Evolutionary conservation across 1,284 basidiomycete genomes (phyloP).

Genomic region (Xerocomus minutiporus): DNA sequence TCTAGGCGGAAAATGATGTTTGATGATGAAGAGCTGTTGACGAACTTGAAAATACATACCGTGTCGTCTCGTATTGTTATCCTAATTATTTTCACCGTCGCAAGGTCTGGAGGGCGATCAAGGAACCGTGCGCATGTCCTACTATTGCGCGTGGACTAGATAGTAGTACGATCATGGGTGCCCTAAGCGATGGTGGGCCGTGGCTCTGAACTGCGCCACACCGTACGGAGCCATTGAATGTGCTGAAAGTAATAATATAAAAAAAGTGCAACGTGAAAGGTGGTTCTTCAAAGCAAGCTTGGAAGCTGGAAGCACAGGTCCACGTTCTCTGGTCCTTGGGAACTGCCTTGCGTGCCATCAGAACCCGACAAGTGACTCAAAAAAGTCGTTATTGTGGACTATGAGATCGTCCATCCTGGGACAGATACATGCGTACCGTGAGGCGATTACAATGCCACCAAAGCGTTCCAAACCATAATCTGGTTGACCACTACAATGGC

Average conservation of each 20-base stretch:
- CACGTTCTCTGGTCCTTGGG: too few species aligned
- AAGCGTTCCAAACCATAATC: neutral
- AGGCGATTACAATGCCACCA: neutral
- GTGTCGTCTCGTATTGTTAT: neutral
- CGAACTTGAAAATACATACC: neutral
- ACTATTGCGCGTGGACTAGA: neutral
- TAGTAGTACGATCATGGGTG: too few species aligned
- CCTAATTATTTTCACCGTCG: neutral
- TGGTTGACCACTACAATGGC: neutral
- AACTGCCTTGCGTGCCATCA: neutral
- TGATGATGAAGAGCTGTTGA: neutral
- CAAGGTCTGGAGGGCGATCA: too few species aligned
- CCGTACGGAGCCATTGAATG: too few species aligned
- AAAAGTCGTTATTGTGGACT: neutral
- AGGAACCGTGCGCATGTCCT: too few species aligned
- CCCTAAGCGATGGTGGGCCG: too few species aligned
- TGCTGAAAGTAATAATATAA: too few species aligned
- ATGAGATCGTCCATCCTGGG: neutral
- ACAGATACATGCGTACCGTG: neutral
- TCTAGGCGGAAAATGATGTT: neutral
- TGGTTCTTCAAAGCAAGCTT: too few species aligned
- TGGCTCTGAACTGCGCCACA: too few species aligned
- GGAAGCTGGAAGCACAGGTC: too few species aligned
- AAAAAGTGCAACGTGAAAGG: too few species aligned
- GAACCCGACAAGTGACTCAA: neutral